These are phyloP conservation scores for Ogataea naganishii DNA, from an alignment of 805 yeast species.

Conservation along the genomic window DNA sequence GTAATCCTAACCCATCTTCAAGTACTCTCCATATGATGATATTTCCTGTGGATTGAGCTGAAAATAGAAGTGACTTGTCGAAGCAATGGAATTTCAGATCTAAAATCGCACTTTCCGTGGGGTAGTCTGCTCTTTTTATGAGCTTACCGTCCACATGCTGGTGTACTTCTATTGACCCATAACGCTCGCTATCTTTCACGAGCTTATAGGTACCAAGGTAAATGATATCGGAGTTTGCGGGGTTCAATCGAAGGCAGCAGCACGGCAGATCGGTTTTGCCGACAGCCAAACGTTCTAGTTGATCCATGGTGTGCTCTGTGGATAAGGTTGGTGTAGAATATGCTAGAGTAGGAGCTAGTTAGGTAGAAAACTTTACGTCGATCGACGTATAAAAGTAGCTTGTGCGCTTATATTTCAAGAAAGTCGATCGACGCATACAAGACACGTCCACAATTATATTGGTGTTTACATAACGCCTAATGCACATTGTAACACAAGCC, in stretches of 20 bases:
- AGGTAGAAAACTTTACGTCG: too few relatives aligned
- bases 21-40: conserved; percentile 51
- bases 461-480: too few relatives aligned
- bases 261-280: conserved; percentile 63
- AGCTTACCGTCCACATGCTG: conserved; percentile 15
- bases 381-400: too few relatives aligned
- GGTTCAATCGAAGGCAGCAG: conserved; percentile 63
- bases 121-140: conserved; percentile 14
- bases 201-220: conserved; percentile 78
- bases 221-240: conserved; percentile 35
- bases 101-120: conserved; percentile 56
- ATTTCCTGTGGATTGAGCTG: conserved; percentile 80
- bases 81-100: conserved; percentile 66
- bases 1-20: conserved; percentile 11
- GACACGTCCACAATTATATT: too few relatives aligned
- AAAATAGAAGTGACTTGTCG: conserved; percentile 35
- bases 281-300: conserved; percentile 15
- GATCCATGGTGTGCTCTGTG: too few relatives aligned
- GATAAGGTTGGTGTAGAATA: too few relatives aligned
- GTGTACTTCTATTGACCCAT: conserved; percentile 51
- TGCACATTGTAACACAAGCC: too few relatives aligned
- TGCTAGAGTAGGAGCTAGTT: too few relatives aligned
- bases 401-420: too few relatives aligned
- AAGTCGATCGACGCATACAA: too few relatives aligned
- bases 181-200: conserved; percentile 47